A percentile compares a stretch with the other conserved stretches of the same genome.
These are phyloP conservation scores for Mycena sp. DNA, from an alignment of 1,284 basidiomycete genomes.

Conservation along the genomic window DNA sequence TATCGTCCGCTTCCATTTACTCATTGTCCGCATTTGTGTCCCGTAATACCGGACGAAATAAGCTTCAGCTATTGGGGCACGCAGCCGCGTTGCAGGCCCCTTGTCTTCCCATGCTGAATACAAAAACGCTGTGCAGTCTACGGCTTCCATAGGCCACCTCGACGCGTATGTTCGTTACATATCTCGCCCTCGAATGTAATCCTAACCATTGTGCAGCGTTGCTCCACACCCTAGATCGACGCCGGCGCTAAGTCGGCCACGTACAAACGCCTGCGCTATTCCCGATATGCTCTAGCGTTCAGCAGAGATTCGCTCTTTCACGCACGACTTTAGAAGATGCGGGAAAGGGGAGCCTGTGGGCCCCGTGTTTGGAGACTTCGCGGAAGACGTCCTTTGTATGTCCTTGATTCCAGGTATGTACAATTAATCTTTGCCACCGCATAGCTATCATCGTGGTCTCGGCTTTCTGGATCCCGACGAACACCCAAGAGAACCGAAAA, in stretches of 20 bases:
- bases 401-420: too few relatives aligned
- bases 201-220: background rate
- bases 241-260: background rate
- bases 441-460: too few relatives aligned
- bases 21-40: conserved; percentile 7
- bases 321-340: too few relatives aligned
- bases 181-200: background rate
- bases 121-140: background rate
- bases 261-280: background rate
- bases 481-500: too few relatives aligned
- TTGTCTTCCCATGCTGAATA: background rate
- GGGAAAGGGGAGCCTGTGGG: too few relatives aligned
- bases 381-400: too few relatives aligned
- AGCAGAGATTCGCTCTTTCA: too few relatives aligned
- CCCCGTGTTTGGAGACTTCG: too few relatives aligned
- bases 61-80: background rate
- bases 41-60: conserved; percentile 15
- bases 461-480: too few relatives aligned
- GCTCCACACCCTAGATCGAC: conserved; percentile 11
- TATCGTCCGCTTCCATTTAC: background rate
- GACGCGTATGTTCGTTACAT: conserved; percentile 18
- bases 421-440: too few relatives aligned
- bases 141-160: background rate
- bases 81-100: conserved; percentile 3
- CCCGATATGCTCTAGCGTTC: background rate